phyloP scores from a whole-genome alignment of 257 asterid genomes.

The Verbascum thapsus region DNA sequence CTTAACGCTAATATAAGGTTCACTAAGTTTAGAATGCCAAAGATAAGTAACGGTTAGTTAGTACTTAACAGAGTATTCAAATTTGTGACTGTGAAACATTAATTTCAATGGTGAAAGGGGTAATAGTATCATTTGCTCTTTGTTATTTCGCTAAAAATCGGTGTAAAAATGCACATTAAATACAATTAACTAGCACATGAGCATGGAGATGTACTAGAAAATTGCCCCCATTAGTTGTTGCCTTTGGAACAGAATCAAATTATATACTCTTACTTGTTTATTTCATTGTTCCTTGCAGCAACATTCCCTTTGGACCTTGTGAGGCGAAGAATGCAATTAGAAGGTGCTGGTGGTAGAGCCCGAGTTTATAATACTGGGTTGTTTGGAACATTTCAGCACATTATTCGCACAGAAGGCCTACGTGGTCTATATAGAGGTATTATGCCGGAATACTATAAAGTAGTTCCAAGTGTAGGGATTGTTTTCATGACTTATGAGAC shows the following conservation, averaged over 20 bases:
- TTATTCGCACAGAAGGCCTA: constrained; percentile 67
- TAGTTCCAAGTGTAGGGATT: constrained; percentile 91
- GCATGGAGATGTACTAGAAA: background rate
- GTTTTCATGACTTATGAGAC: constrained; percentile 95
- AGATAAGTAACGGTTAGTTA: background rate
- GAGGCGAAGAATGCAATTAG: constrained; percentile 94
- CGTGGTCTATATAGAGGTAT: constrained; percentile 93
- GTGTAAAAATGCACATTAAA: background rate
- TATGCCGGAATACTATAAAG: constrained; percentile 92
- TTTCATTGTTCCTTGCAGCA: constrained; percentile 44
- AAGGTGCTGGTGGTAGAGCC: constrained; percentile 89
- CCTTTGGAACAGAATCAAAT: background rate
- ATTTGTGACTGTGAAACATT: background rate
- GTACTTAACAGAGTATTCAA: background rate
- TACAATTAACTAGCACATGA: background rate
- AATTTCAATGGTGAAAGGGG: background rate
- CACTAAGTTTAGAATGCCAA: background rate
- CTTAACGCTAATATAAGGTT: background rate
- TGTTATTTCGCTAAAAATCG: background rate
- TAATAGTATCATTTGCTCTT: too few relatives aligned
- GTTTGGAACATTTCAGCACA: constrained; percentile 67
- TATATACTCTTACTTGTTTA: background rate
- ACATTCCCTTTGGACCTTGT: constrained; percentile 94
- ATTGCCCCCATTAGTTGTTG: too few relatives aligned
- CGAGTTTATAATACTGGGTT: constrained; percentile 80